Percentiles rank a stretch among this genome's conserved stretches.
phyloP scores from a whole-genome alignment of 2,329 filamentous ascomycete genomes.

The Colletotrichum lentis region DNA sequence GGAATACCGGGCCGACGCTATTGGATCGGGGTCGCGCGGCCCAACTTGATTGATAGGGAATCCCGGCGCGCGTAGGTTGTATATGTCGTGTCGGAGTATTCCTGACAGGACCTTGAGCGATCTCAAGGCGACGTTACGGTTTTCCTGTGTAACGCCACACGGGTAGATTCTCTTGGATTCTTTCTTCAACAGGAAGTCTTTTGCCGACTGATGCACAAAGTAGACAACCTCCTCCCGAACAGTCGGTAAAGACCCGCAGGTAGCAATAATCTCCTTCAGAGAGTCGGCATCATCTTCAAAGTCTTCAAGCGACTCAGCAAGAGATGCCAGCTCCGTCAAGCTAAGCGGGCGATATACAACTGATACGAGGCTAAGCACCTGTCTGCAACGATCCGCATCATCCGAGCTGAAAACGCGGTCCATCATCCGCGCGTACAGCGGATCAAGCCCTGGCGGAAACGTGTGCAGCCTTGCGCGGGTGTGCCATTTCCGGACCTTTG shows the following conservation, averaged over 20 bases:
- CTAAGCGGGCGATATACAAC: conserved; percentile 47
- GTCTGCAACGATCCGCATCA: conserved; percentile 46
- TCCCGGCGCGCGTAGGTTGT: background rate
- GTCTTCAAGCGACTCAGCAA: conserved; percentile 37
- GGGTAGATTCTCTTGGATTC: background rate
- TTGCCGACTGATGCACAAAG: background rate
- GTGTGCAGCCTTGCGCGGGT: background rate
- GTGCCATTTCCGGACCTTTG: conserved; percentile 14
- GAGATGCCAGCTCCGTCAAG: conserved; percentile 46
- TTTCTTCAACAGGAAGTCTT: background rate
- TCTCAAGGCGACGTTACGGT: background rate
- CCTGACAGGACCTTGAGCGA: background rate
- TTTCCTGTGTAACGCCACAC: background rate
- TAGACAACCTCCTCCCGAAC: background rate
- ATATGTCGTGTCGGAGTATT: background rate
- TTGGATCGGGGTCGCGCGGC: background rate
- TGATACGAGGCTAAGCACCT: conserved; percentile 46
- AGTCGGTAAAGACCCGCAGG: background rate
- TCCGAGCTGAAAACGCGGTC: conserved; percentile 41
- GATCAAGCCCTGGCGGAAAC: conserved; percentile 48
- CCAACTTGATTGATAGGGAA: background rate
- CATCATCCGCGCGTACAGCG: conserved; percentile 52
- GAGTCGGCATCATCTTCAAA: background rate
- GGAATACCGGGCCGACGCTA: background rate
- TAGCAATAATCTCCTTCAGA: background rate